phyloP scores from a whole-genome alignment of 768 basidiomycete species.

The Phlebiopsis flavidoalba region DNA sequence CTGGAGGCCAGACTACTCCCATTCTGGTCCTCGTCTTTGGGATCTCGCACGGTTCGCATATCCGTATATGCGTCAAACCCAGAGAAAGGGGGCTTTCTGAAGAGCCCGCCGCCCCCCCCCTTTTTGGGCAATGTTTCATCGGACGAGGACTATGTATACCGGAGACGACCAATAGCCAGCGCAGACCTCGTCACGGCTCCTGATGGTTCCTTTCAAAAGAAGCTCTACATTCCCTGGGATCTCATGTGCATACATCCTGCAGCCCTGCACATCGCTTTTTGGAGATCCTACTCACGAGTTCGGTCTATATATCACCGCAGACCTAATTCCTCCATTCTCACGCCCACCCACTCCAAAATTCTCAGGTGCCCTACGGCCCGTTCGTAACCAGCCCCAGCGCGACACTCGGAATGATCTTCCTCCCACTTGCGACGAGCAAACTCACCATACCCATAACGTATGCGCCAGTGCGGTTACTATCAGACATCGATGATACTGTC shows the following conservation, averaged over 20 bases:
- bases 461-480: constrained; percentile 72
- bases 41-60: constrained; percentile 57
- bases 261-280: constrained; percentile 52
- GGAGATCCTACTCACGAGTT: constrained; percentile 40
- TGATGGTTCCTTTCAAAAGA: constrained; percentile 72
- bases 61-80: constrained; percentile 49
- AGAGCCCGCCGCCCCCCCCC: constrained; percentile 16
- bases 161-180: constrained; percentile 42
- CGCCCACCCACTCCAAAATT: constrained; percentile 19
- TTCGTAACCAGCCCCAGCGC: background rate
- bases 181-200: constrained; percentile 50
- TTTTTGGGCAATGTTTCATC: constrained; percentile 7
- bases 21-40: constrained; percentile 75
- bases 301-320: constrained; percentile 49
- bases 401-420: background rate
- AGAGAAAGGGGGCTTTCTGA: constrained; percentile 9
- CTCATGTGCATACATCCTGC: constrained; percentile 56
- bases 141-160: constrained; percentile 23
- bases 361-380: constrained; percentile 7
- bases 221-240: constrained; percentile 65
- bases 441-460: constrained; percentile 43
- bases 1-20: constrained; percentile 71
- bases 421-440: constrained; percentile 16
- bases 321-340: constrained; percentile 39
- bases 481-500: constrained; percentile 93